These are phyloP conservation scores for Tylopilus felleus DNA, from an alignment of 768 basidiomycete species.

Conservation along the genomic window DNA sequence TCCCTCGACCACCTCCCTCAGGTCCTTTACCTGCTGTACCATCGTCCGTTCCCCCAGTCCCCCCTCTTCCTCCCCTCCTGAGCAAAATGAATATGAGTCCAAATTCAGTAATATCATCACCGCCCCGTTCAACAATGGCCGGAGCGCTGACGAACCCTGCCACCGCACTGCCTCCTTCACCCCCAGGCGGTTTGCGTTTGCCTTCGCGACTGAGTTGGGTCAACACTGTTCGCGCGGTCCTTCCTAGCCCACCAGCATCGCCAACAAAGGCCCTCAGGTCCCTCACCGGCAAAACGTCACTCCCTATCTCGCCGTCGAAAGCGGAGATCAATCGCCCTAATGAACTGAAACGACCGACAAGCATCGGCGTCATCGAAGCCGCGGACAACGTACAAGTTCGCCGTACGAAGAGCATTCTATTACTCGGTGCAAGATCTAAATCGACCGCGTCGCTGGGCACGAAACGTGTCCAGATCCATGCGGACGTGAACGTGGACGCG, in stretches of 20 bases:
- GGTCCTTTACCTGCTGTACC: slow-evolving; percentile 31
- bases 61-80: slow-evolving; percentile 25
- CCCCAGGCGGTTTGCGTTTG: slow-evolving; percentile 30
- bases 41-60: slow-evolving; percentile 22
- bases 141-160: slow-evolving; percentile 4
- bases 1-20: slow-evolving; percentile 26
- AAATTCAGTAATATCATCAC: slow-evolving; percentile 2
- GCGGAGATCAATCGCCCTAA: slow-evolving; percentile 4
- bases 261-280: slow-evolving; percentile 19
- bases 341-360: slow-evolving; percentile 23
- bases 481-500: slow-evolving; percentile 18
- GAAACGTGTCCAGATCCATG: slow-evolving; percentile 31
- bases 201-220: slow-evolving; percentile 32
- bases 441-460: slow-evolving; percentile 16
- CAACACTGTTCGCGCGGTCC: slow-evolving; percentile 22
- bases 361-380: slow-evolving; percentile 31
- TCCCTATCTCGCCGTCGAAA: slow-evolving; percentile 5
- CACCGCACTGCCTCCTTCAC: slow-evolving; percentile 22
- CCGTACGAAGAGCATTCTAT: slow-evolving; percentile 31
- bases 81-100: slow-evolving; percentile 8
- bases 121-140: slow-evolving; percentile 7
- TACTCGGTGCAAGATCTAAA: slow-evolving; percentile 29
- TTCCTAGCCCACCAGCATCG: slow-evolving; percentile 32
- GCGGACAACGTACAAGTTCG: slow-evolving; percentile 24
- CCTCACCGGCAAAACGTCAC: slow-evolving; percentile 1